Evolutionary conservation across 208 protist species (phyloP).

Genomic region (Tritrichomonas musculus): DNA sequence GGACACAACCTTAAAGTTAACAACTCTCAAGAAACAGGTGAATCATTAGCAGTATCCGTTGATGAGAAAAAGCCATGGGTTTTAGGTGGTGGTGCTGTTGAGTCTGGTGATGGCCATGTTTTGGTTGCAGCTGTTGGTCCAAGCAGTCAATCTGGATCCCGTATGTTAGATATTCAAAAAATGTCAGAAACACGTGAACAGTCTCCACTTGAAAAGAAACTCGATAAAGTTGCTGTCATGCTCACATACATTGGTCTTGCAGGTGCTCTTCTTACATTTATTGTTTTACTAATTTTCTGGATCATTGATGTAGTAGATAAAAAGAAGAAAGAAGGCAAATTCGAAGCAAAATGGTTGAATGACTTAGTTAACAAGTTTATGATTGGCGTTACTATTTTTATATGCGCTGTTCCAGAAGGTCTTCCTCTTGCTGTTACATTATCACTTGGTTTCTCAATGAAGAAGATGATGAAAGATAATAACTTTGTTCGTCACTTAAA

Average conservation of each 20-base stretch:
- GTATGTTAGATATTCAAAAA: not conserved
- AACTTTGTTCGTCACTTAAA: too few relatives aligned
- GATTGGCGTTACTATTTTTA: slow-evolving; percentile 61
- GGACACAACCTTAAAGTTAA: not conserved
- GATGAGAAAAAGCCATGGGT: not conserved
- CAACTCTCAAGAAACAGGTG: not conserved
- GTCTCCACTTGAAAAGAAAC: slow-evolving; percentile 33
- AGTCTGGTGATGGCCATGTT: not conserved
- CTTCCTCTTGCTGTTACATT: slow-evolving; percentile 91
- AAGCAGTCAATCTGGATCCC: not conserved
- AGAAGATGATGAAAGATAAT: slow-evolving; percentile 35
- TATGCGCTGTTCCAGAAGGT: slow-evolving; percentile 89
- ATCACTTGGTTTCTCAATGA: slow-evolving; percentile 65
- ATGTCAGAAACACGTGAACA: not conserved
- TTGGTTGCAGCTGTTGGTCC: not conserved
- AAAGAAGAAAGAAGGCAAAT: not conserved
- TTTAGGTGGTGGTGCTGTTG: not conserved
- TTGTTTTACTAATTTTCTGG: not conserved
- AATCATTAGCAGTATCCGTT: not conserved
- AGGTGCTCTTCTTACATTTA: slow-evolving; percentile 19
- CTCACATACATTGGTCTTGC: not conserved
- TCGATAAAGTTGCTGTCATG: not conserved
- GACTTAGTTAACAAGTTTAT: slow-evolving; percentile 46
- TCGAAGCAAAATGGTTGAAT: too few relatives aligned
- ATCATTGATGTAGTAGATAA: not conserved